Conservation (phyloP, 768 basidiomycete species). For the Scleroderma bovista region DNA sequence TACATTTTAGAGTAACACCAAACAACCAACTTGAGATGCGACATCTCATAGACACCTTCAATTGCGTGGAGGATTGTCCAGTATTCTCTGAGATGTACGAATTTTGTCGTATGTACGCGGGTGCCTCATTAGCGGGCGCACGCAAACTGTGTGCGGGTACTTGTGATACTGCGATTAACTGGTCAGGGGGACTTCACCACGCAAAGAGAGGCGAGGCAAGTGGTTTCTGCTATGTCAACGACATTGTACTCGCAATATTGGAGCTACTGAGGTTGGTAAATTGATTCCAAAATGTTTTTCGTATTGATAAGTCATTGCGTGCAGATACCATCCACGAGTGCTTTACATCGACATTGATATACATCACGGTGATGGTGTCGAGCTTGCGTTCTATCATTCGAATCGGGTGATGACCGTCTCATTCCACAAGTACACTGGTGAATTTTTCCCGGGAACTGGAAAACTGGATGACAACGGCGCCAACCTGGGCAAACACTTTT, state of each 20-base stretch:
- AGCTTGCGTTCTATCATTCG: slow-evolving; percentile 95
- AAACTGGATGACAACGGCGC: slow-evolving; percentile 90
- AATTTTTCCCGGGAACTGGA: slow-evolving; percentile 98
- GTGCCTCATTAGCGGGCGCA: slow-evolving; percentile 87
- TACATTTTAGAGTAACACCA: slow-evolving; percentile 68
- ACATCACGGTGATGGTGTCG: slow-evolving; percentile 97
- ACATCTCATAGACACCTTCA: slow-evolving; percentile 77
- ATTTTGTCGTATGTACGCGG: slow-evolving; percentile 92
- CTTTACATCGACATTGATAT: slow-evolving; percentile 99
- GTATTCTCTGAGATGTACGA: slow-evolving; percentile 94
- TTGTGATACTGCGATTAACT: slow-evolving; percentile 97
- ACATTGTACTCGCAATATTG: slow-evolving; percentile 90
- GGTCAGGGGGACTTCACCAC: slow-evolving; percentile 98
- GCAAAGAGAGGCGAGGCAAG: slow-evolving; percentile 98
- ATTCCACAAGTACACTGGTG: slow-evolving; percentile 98
- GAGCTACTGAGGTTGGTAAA: slow-evolving; percentile 71
- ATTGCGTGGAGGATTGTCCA: slow-evolving; percentile 96
- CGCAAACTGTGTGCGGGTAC: slow-evolving; percentile 77
- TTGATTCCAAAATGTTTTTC: neutral
- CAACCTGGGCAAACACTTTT: slow-evolving; percentile 90
- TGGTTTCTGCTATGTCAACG: slow-evolving; percentile 98
- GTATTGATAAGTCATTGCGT: neutral
- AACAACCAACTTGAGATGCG: slow-evolving; percentile 66
- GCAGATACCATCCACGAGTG: slow-evolving; percentile 86
- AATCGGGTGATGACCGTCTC: slow-evolving; percentile 99